Conservation (phyloP, 1,139 yeast genomes). For the Yamadazyma taylorii region DNA sequence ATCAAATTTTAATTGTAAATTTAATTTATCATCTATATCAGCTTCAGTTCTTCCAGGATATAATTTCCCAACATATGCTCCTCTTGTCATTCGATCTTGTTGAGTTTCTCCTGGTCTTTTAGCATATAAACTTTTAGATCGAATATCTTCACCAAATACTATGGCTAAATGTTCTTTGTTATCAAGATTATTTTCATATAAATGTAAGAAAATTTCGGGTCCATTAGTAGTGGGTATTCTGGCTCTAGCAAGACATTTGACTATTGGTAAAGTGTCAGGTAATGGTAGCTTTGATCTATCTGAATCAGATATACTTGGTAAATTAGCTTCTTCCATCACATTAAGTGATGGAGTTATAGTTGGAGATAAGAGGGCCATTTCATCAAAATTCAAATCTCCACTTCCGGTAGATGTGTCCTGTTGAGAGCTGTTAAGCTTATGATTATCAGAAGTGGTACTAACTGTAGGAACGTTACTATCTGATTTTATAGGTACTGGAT, state of each 20-base stretch:
- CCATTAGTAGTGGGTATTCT: conserved; percentile 92
- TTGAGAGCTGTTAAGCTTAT: too few relatives aligned
- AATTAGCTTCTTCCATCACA: conserved; percentile 14
- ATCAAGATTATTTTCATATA: conserved; percentile 84
- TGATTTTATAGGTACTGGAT: too few relatives aligned
- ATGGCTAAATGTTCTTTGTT: conserved; percentile 95
- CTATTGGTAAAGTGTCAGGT: conserved; percentile 53
- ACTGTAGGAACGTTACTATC: too few relatives aligned
- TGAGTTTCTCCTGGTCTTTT: conserved; percentile 73
- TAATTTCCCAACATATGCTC: conserved; percentile 89
- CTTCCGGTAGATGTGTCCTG: background rate
- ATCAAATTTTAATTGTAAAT: conserved; percentile 48
- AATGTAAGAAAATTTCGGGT: conserved; percentile 87
- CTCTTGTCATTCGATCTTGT: conserved; percentile 92
- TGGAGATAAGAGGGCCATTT: conserved; percentile 40
- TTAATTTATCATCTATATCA: conserved; percentile 53
- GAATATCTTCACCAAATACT: conserved; percentile 89
- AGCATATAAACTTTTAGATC: conserved; percentile 71
- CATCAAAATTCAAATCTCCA: conserved; percentile 14
- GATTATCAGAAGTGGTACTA: too few relatives aligned
- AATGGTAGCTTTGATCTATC: conserved; percentile 26
- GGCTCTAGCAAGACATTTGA: conserved; percentile 90
- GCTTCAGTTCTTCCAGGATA: conserved; percentile 81
- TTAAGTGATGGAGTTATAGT: conserved; percentile 29
- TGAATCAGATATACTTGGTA: conserved; percentile 19